A percentile compares a stretch with the other conserved stretches of the same genome.
Conservation (phyloP, 305 asterid species). For the Vinca major region DNA sequence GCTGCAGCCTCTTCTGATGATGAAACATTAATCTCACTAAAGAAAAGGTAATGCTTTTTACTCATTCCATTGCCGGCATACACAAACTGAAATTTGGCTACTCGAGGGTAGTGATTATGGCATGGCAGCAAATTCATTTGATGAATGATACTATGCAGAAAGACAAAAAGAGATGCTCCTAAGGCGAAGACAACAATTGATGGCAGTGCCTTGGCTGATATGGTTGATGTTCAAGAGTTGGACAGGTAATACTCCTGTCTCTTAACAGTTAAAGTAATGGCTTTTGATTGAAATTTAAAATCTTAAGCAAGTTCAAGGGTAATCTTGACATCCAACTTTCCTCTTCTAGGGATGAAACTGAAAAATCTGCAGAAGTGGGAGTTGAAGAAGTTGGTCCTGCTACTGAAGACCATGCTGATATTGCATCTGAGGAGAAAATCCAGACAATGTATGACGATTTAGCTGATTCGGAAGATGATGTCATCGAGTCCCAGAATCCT, state of each 20-base stretch:
- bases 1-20: constrained; percentile 49
- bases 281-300: neutral
- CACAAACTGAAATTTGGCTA: neutral
- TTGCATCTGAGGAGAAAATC: constrained; percentile 14
- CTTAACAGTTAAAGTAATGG: neutral
- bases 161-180: constrained; percentile 30
- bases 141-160: constrained; percentile 28
- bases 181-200: constrained; percentile 17
- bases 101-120: neutral
- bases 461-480: constrained; percentile 38
- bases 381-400: constrained; percentile 16
- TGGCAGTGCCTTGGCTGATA: constrained; percentile 12
- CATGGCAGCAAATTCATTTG: neutral
- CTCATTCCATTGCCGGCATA: constrained; percentile 1
- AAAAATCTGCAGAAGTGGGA: constrained; percentile 25
- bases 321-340: neutral
- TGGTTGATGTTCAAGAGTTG: constrained; percentile 20
- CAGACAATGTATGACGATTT: constrained; percentile 31
- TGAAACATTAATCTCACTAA: constrained; percentile 54
- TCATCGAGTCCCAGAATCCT: constrained; percentile 20
- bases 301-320: neutral
- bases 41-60: constrained; percentile 43
- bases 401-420: constrained; percentile 13
- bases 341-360: constrained; percentile 34
- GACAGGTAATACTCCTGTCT: constrained; percentile 32